phyloP scores from a whole-genome alignment of 208 protist species.

The Crithidia sp. region DNA sequence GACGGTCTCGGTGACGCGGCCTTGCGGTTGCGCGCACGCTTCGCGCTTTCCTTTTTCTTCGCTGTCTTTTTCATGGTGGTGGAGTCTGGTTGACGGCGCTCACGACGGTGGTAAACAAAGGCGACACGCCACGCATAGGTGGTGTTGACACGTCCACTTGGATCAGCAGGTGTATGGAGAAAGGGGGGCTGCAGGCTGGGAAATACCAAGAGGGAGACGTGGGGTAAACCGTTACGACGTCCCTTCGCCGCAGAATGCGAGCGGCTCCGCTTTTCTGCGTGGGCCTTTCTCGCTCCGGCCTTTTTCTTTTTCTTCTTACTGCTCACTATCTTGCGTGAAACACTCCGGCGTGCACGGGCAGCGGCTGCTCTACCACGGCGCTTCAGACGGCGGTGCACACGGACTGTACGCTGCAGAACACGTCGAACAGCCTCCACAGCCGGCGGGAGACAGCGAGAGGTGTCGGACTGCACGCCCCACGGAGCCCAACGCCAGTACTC shows the following conservation, averaged over 20 bases:
- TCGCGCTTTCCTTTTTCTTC: too few species aligned
- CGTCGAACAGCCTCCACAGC: background rate
- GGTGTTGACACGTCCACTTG: too few species aligned
- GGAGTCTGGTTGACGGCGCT: background rate
- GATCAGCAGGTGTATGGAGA: background rate
- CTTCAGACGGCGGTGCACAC: conserved; percentile 8
- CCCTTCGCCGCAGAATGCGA: background rate
- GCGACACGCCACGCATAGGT: conserved; percentile 26
- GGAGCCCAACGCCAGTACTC: conserved; percentile 56
- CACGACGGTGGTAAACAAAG: conserved; percentile 3
- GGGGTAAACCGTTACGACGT: background rate
- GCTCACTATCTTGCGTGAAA: too few species aligned
- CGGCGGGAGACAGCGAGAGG: background rate
- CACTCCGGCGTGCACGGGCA: too few species aligned
- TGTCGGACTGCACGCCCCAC: background rate
- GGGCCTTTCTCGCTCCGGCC: background rate
- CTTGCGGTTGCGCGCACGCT: background rate
- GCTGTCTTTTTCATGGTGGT: background rate
- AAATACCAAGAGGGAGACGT: conserved; percentile 11
- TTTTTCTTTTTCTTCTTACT: too few species aligned
- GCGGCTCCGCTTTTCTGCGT: background rate
- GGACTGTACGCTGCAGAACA: conserved; percentile 10
- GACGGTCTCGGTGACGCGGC: background rate
- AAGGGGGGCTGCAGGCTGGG: conserved; percentile 28
- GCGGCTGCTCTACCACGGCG: background rate